Evolutionary conservation across 1,284 basidiomycete genomes (phyloP).

Genomic region (Ceraceosorus guamensis): DNA sequence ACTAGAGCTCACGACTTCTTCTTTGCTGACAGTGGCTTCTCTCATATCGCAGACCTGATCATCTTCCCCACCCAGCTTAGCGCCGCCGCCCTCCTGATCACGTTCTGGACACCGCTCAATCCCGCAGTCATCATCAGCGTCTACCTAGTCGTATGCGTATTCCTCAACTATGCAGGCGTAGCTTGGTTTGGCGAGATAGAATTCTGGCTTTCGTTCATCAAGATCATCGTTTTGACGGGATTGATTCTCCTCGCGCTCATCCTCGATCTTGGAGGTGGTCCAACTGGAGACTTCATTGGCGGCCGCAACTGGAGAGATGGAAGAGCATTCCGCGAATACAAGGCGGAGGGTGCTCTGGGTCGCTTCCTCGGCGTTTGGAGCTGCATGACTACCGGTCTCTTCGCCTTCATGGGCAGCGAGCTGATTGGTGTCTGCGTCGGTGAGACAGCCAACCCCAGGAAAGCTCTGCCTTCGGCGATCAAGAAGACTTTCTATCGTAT

Average conservation of each 20-base stretch:
- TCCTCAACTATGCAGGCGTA: conserved; percentile 52
- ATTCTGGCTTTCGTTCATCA: conserved; percentile 48
- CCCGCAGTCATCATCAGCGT: conserved; percentile 25
- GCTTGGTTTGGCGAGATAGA: conserved; percentile 61
- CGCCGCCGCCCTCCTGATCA: conserved; percentile 41
- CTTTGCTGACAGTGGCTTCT: not conserved
- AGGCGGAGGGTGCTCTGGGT: conserved; percentile 32
- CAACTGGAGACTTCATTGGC: conserved; percentile 43
- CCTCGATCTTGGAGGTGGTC: conserved; percentile 44
- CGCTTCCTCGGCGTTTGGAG: conserved; percentile 34
- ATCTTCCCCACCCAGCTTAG: conserved; percentile 51
- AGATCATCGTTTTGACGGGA: conserved; percentile 15
- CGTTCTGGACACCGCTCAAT: conserved; percentile 23
- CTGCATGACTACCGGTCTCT: conserved; percentile 49
- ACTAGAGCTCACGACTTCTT: conserved; percentile 30
- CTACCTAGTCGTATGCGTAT: conserved; percentile 20
- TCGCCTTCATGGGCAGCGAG: conserved; percentile 61
- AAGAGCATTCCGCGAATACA: conserved; percentile 16
- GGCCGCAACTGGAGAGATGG: conserved; percentile 19
- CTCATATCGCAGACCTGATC: conserved; percentile 27
- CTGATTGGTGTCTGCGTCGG: conserved; percentile 52
- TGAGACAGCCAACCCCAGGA: conserved; percentile 27
- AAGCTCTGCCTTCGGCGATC: conserved; percentile 25
- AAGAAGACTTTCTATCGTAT: conserved; percentile 67
- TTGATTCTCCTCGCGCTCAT: conserved; percentile 12